These are phyloP conservation scores for Fonticula alba DNA, from an alignment of 78 protist species.

Conservation along the genomic window DNA sequence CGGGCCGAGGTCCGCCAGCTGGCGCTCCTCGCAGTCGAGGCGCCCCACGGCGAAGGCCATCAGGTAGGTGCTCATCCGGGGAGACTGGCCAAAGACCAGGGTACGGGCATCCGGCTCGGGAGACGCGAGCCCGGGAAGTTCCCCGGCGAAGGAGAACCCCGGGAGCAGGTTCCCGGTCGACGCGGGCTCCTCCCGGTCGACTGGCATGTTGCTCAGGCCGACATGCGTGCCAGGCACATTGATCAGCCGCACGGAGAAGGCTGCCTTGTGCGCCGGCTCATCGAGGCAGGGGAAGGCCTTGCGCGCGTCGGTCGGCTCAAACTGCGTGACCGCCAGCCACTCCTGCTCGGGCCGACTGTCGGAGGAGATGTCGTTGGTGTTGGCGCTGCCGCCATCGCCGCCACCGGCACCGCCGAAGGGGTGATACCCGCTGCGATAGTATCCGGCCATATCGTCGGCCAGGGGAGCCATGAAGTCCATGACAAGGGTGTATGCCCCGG, in stretches of 20 bases:
- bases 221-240: no score
- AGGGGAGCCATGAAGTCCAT: no score
- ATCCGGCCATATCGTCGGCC: no score
- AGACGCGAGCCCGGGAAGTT: background rate
- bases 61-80: background rate
- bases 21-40: no score
- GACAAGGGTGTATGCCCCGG: no score
- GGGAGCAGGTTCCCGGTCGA: no score
- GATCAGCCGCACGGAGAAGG: background rate
- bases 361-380: no score
- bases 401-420: no score
- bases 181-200: background rate
- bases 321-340: background rate
- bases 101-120: background rate
- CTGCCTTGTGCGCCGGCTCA: slow-evolving; percentile 18
- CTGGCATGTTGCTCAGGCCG: slow-evolving; percentile 15
- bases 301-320: slow-evolving; percentile 14
- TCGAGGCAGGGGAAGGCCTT: slow-evolving; percentile 22
- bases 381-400: no score
- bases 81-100: background rate
- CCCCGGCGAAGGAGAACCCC: background rate
- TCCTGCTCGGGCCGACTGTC: no score
- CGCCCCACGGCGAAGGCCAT: background rate
- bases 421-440: no score
- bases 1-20: background rate